Conservation (phyloP, 78 protist species). For the Dictyostelium firmibasis region DNA sequence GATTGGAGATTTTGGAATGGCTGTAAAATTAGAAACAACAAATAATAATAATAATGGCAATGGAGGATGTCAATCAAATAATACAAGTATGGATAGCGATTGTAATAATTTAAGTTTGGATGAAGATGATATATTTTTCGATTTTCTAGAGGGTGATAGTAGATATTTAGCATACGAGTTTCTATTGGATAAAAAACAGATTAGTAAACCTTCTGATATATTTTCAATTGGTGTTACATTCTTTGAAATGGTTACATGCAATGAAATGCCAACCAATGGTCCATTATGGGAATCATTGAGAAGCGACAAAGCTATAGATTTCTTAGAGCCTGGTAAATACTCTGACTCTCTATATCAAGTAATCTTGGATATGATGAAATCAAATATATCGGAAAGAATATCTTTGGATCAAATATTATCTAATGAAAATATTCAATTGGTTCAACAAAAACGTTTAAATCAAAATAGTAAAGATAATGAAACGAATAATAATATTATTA, state of each 20-base stretch:
- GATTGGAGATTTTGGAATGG: slow-evolving; percentile 90
- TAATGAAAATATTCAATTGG: neutral
- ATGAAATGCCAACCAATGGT: slow-evolving; percentile 85
- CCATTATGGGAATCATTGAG: slow-evolving; percentile 77
- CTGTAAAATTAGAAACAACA: slow-evolving; percentile 4
- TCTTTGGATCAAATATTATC: neutral
- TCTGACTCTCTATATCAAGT: neutral
- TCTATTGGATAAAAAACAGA: slow-evolving; percentile 45
- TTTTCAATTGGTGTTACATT: slow-evolving; percentile 81
- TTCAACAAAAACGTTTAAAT: slow-evolving; percentile 34
- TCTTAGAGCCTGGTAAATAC: slow-evolving; percentile 28
- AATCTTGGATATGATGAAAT: slow-evolving; percentile 53
- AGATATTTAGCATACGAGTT: slow-evolving; percentile 82
- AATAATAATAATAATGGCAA: slow-evolving; percentile 9
- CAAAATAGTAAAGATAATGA: neutral
- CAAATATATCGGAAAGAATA: slow-evolving; percentile 14
- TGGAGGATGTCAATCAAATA: neutral
- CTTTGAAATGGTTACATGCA: slow-evolving; percentile 79
- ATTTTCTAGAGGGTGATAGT: slow-evolving; percentile 80
- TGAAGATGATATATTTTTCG: slow-evolving; percentile 75
- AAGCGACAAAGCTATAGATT: slow-evolving; percentile 24
- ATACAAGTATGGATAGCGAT: neutral
- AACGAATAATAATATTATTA: neutral
- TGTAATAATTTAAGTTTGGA: slow-evolving; percentile 64
- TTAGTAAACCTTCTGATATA: slow-evolving; percentile 67